Conservation (phyloP, 495 filamentous ascomycete species). For the Trichoderma orchidacearum region DNA sequence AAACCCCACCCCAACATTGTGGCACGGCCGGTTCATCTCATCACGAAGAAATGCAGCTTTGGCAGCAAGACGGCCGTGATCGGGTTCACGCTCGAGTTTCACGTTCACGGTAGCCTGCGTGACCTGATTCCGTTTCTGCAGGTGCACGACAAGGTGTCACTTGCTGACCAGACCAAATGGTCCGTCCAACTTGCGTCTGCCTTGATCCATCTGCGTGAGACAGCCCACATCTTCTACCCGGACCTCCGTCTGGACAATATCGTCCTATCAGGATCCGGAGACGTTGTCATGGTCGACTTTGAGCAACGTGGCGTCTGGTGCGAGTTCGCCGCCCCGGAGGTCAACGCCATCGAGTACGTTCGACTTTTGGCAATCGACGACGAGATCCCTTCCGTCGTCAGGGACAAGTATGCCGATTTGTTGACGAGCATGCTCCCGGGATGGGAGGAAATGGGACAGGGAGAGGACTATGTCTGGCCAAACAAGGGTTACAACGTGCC, state of each 20-base stretch:
- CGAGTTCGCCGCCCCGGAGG: conserved; percentile 34
- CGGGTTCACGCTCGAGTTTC: conserved; percentile 30
- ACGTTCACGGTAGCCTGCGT: conserved; percentile 25
- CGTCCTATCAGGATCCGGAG: conserved; percentile 21
- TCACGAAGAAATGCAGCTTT: conserved; percentile 30
- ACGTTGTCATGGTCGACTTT: conserved; percentile 36
- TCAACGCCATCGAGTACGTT: conserved; percentile 32
- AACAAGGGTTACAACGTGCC: conserved; percentile 29
- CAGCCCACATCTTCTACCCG: conserved; percentile 28
- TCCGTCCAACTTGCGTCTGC: conserved; percentile 27
- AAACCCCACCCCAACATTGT: conserved; percentile 29
- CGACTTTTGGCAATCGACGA: conserved; percentile 23
- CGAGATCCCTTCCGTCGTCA: conserved; percentile 15
- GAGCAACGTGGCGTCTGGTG: conserved; percentile 39
- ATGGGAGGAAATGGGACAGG: conserved; percentile 19
- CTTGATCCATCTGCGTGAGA: conserved; percentile 20
- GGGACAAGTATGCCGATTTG: conserved; percentile 16
- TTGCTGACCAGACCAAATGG: conserved; percentile 26
- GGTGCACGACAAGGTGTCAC: conserved; percentile 18
- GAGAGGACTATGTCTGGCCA: conserved; percentile 20
- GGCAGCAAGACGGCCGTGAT: conserved; percentile 29
- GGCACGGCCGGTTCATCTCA: conserved; percentile 23
- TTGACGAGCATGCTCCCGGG: conserved; percentile 21
- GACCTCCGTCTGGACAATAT: conserved; percentile 37
- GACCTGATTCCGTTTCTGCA: conserved; percentile 27